These are phyloP conservation scores for Fusarium acutatum DNA, from an alignment of 2,329 filamentous ascomycete genomes.

Conservation along the genomic window DNA sequence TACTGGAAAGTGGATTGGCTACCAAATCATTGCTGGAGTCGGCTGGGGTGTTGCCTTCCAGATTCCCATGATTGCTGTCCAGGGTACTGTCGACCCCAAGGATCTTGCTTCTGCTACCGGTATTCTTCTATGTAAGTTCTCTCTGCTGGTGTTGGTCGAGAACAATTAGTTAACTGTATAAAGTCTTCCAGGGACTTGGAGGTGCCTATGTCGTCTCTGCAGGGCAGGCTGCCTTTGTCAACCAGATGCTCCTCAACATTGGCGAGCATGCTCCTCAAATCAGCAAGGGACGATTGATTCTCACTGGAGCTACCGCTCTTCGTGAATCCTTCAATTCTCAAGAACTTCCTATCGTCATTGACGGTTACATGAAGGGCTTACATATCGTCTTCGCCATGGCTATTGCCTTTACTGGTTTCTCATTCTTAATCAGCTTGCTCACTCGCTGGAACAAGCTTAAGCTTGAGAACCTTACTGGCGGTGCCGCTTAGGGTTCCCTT, in stretches of 20 bases:
- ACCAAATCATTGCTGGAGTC: conserved; percentile 60
- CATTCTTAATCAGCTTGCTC: conserved; percentile 46
- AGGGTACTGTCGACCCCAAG: conserved; percentile 49
- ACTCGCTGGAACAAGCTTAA: conserved; percentile 52
- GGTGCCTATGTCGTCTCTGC: conserved; percentile 60
- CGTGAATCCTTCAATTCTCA: conserved; percentile 57
- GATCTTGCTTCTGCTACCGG: conserved; percentile 59
- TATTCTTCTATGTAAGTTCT: conserved; percentile 53
- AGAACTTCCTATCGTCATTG: conserved; percentile 62
- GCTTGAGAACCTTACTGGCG: conserved; percentile 41
- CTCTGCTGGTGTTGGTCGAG: neutral
- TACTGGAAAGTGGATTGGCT: conserved; percentile 60
- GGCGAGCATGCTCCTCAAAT: conserved; percentile 48
- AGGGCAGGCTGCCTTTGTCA: conserved; percentile 57
- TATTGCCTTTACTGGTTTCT: conserved; percentile 56
- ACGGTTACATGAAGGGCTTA: conserved; percentile 70
- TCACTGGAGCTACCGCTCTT: conserved; percentile 64
- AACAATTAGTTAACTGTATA: conserved; percentile 17
- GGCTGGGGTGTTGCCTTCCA: conserved; percentile 57
- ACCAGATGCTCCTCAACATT: conserved; percentile 52
- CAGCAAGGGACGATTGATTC: conserved; percentile 48
- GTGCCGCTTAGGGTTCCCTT: conserved; percentile 39
- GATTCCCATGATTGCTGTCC: conserved; percentile 60
- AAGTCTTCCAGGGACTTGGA: conserved; percentile 60
- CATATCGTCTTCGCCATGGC: conserved; percentile 70